A percentile compares a stretch with the other conserved stretches of the same genome.
These are phyloP conservation scores for Aspergillus wentii DNA, from an alignment of 495 filamentous ascomycete species.

Conservation along the genomic window DNA sequence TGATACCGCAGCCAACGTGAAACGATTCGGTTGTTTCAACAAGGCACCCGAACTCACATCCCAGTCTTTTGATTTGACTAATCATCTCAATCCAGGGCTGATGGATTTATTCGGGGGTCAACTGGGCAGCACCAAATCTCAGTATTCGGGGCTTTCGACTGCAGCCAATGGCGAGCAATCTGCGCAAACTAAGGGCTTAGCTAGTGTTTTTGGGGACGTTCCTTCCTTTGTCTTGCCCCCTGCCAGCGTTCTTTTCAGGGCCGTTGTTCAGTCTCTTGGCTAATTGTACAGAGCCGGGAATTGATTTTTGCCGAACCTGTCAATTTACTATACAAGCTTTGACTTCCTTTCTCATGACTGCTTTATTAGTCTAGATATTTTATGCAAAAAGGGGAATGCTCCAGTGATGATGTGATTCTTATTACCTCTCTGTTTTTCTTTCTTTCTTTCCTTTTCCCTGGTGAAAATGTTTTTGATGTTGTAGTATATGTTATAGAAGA, in stretches of 20 bases:
- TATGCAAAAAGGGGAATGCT: neutral
- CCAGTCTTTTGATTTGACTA: conserved; percentile 35
- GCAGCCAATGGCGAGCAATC: conserved; percentile 27
- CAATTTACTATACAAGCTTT: too few relatives aligned
- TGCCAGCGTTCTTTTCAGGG: conserved; percentile 71
- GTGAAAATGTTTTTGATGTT: too few relatives aligned
- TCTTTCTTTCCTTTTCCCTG: conserved; percentile 1
- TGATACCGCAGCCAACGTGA: conserved; percentile 29
- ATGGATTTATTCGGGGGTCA: conserved; percentile 43
- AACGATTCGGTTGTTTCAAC: conserved; percentile 53
- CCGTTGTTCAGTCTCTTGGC: conserved; percentile 48
- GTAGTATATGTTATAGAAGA: too few relatives aligned
- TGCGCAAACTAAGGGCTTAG: conserved; percentile 60
- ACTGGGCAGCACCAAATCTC: conserved; percentile 9
- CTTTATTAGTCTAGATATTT: conserved; percentile 1
- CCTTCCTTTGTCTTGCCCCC: conserved; percentile 74
- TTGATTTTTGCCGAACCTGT: too few relatives aligned
- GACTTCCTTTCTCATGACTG: too few relatives aligned
- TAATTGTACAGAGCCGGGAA: too few relatives aligned
- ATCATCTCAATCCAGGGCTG: conserved; percentile 42
- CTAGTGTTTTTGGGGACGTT: conserved; percentile 67
- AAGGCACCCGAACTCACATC: conserved; percentile 46
- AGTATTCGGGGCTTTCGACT: conserved; percentile 16
- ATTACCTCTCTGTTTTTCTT: conserved; percentile 1
- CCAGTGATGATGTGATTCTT: neutral